Evolutionary conservation across 495 filamentous ascomycete species (phyloP), one percentile per base, ranked within the genome.

Genomic region (Hypoxylon crocopeplum): DNA sequence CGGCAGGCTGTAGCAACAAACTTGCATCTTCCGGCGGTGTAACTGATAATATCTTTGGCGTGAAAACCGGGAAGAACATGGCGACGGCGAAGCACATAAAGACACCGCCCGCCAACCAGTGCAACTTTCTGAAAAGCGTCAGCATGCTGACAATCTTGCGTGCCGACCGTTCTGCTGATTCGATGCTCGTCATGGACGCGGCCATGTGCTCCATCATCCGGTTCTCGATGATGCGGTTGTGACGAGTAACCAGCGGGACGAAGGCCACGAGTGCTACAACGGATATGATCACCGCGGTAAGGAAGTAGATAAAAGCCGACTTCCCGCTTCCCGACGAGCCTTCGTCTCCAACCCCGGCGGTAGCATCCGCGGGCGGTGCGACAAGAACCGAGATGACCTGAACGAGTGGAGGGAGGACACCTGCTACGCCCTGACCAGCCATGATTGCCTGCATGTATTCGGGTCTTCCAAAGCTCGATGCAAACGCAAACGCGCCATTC

Each of bases 391-490:
- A 89, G 32, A 90, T 66, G 59, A 97, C 94, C 65, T 91, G 93
- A 0, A 89, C 89, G 50, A 97, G 82, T 34, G 89, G 89, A 0
- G 94, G 95, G 11, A 98, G 79, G 3, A 99, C 93, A 25, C 94
- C 94, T 1, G 94, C 92, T 5, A 98, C 79, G 12, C 86, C 95
- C 71, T 99, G 94, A 7, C 94, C 94, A 19, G 86, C 86, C 95
- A 99, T 98, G 71, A 98, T 92, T 15, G 88, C 94, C 72, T 97
- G 93, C 42, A 89, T 97, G 74, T 97, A 98, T 63, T 91, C 86
- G 12, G 88, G 83, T 44, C 88, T 74, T 15, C 86, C 91, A 60
- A 96, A 97, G 21, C 88, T 87, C 6, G 91, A 83, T 8, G 90
- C 92, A 66, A 92, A 97, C 5, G 95, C 89, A 71, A 97, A 98